Evolutionary conservation across 768 basidiomycete genomes (phyloP), one percentile per base, ranked within the genome.

Genomic region (Rhizopogon rudus): DNA sequence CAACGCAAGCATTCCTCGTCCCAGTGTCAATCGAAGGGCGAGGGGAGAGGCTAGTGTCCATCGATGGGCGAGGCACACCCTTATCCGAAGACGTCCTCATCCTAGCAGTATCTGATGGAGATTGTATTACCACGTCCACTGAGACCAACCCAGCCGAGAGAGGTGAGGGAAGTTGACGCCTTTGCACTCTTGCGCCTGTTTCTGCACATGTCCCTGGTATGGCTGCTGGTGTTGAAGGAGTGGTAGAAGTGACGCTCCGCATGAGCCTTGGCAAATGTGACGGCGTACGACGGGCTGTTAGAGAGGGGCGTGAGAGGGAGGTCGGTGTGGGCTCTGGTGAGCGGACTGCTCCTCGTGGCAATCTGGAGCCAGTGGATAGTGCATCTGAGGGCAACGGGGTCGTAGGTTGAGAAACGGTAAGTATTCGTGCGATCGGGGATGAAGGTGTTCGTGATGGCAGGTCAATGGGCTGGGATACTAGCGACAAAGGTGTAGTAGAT

Each of bases 341-440:
- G 17, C 12, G 17, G 10, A 14, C n/a, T 17, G 13, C 31, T 20
- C 17, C 46, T 48, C 17, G 46, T 33, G 31, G 12, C 12, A 22
- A 17, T 31, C 31, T 33, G 45, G 45, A 20, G 17, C 29, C 12
- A n/a, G 22, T 13, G 9, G 40, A 51, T 39, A 5, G 40, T n/a
- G 67, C 17, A 16, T 69, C 65, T 9, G 63, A 64, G 20, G 67
- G 67, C 28, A 68, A 39, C 2, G 68, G 67, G 3, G 67, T 68
- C 0, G 66, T 64, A 0, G 66, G 69, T 40, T 67, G 67, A 8
- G 13, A 33, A 3, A 16, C 14, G 14, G 46, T 5, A 35, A 33
- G 12, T 48, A 33, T 2, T 17, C 20, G 33, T 35, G 20, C 35
- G 33, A 20, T 48, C 17, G 20, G 14, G 13, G 33, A 48, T 22